Conservation (phyloP, 2,329 filamentous ascomycete species). For the Aplosporella prunicola region DNA sequence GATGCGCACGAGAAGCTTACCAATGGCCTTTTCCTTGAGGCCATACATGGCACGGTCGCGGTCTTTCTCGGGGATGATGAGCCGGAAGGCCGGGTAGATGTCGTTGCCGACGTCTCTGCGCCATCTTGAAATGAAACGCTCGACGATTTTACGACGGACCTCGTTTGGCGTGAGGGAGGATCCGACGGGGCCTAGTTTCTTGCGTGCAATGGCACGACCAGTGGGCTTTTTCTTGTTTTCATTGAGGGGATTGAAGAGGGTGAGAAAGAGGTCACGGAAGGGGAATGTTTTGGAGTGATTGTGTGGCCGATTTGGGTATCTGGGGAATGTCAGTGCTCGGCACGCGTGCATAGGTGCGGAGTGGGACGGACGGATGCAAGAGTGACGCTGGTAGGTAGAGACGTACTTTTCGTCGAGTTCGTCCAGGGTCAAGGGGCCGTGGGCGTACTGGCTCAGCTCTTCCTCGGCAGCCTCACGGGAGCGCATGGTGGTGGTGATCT, state of each 20-base stretch:
- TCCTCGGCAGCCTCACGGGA: constrained; percentile 37
- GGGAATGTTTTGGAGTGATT: constrained; percentile 72
- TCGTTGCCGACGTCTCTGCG: constrained; percentile 80
- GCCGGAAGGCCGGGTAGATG: constrained; percentile 82
- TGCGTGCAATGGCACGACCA: constrained; percentile 43
- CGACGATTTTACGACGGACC: constrained; percentile 68
- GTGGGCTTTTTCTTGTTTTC: constrained; percentile 67
- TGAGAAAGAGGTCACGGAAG: constrained; percentile 69
- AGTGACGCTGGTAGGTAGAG: not conserved
- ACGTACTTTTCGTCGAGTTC: constrained; percentile 42
- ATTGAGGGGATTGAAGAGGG: constrained; percentile 70
- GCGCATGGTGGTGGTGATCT: constrained; percentile 25
- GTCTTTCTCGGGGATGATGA: constrained; percentile 90
- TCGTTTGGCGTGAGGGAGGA: constrained; percentile 62
- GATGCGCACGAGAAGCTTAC: constrained; percentile 80
- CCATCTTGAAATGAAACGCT: constrained; percentile 80
- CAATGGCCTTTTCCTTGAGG: constrained; percentile 84
- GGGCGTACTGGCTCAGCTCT: constrained; percentile 41
- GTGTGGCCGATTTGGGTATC: constrained; percentile 71
- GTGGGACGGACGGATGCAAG: not conserved
- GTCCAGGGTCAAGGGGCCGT: constrained; percentile 33
- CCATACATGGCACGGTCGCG: constrained; percentile 87
- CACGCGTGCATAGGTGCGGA: not conserved
- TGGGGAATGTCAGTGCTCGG: constrained; percentile 29
- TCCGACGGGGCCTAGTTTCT: constrained; percentile 53